Percentiles rank a stretch among this genome's conserved stretches.
Conservation (phyloP, 2,329 filamentous ascomycete species). For the Trichophyton simii region DNA sequence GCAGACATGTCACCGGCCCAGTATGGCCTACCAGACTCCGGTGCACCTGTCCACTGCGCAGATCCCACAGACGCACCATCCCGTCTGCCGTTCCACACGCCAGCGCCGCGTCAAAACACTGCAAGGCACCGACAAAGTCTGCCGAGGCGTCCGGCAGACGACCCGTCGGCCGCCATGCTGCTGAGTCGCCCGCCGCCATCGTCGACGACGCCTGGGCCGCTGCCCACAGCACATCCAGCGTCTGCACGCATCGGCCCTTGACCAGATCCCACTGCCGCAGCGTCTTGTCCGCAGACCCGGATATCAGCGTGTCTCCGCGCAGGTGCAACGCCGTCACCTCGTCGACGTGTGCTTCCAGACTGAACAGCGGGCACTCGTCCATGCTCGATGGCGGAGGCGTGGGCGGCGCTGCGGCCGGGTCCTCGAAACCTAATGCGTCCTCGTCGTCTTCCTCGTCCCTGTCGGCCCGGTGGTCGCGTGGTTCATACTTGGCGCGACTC, state of each 20-base stretch:
- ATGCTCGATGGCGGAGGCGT: conserved; percentile 60
- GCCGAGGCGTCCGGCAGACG: conserved; percentile 56
- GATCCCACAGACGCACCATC: conserved; percentile 93
- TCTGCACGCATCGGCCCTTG: conserved; percentile 95
- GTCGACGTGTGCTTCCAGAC: conserved; percentile 78
- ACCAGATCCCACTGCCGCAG: conserved; percentile 94
- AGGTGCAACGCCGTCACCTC: conserved; percentile 93
- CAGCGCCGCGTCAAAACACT: conserved; percentile 90
- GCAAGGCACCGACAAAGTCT: conserved; percentile 86
- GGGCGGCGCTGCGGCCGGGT: conserved; percentile 53
- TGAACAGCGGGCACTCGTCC: conserved; percentile 79
- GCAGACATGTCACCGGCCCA: conserved; percentile 80
- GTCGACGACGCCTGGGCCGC: conserved; percentile 74
- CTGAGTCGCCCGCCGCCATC: conserved; percentile 42
- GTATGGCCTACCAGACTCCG: conserved; percentile 91
- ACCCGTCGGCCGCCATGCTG: conserved; percentile 57
- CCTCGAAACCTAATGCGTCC: conserved; percentile 59
- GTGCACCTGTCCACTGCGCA: conserved; percentile 93
- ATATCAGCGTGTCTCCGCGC: conserved; percentile 76
- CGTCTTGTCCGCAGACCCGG: conserved; percentile 93
- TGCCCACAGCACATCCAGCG: conserved; percentile 94
- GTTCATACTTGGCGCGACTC: conserved; percentile 73
- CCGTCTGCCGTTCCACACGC: conserved; percentile 95
- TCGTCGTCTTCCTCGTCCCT: conserved; percentile 40
- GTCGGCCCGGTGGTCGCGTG: conserved; percentile 49